Base-by-base conservation (phyloP, 1,139 yeast genomes). In the Geotrichum carabidarum region DNA sequence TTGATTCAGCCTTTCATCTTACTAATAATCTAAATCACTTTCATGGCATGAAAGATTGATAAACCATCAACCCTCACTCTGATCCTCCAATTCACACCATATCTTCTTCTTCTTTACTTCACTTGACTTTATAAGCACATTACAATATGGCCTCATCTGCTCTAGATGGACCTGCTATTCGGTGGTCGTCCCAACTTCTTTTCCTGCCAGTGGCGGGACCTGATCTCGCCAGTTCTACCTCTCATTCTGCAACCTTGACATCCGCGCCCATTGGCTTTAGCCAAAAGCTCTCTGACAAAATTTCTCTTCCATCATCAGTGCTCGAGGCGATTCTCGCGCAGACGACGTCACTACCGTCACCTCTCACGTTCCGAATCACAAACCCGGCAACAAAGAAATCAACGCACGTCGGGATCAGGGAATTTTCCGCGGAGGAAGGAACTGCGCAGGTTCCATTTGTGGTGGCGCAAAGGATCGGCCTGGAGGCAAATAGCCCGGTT, bases 401-500 rank as follows among this genome's bases (percentile, higher is more conserved):
- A 22, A 68, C 74, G 1, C 71, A 69, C 60, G 74, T 68, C 9
- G 78, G 78, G 3, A 75, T 74, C 1, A 68, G 72, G 9, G 76
- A 74, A 61, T 74, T 74, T 56, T 67, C 74, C 1, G 74, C 75
- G 0, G 65, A 60, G 0, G 71, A 67, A 41, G 68, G 66, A 5
- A 54, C 60, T 1, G 60, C 70, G 1, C 53, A 54, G n/a, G 44
- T 74, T 9, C 73, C 75, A 1, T 48, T 52, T 11, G 56, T 56
- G 1, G 62, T 71, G 1, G 65, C 66, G 2, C 53, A 50, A n/a
- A 58, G 65, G 31, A 54, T 71, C 15, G 64, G 57, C 1, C 54
- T 70, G 9, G 55, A 58, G 1, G 54, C 56, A n/a, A 51, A 55
- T 4, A 64, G 55, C 18, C 38, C 51, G 1, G 59, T 72, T 8